phyloP scores from a whole-genome alignment of 2,329 filamentous ascomycete species.

The Cryphonectria carpinicola region DNA sequence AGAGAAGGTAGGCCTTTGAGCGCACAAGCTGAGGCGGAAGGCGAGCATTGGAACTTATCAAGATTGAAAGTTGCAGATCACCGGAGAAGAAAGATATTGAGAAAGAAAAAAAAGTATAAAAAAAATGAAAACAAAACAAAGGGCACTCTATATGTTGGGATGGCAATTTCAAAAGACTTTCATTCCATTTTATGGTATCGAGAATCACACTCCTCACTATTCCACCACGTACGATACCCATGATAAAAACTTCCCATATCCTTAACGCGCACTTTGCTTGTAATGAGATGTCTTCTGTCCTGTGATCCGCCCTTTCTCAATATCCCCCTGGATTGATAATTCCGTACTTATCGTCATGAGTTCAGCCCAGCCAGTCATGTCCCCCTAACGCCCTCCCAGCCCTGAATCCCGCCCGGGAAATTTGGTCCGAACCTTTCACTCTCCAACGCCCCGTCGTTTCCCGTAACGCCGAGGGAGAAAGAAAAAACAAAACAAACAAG shows the following conservation, averaged over 20 bases:
- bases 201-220: not conserved
- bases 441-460: not conserved
- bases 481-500: not conserved
- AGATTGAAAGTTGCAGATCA: not conserved
- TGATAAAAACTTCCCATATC: not conserved
- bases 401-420: not conserved
- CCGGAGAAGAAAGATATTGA: not conserved
- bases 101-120: too few species aligned
- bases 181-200: not conserved
- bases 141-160: not conserved
- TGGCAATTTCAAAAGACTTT: not conserved
- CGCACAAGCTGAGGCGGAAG: not conserved
- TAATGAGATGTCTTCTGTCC: conserved; percentile 14
- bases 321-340: not conserved
- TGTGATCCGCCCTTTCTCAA: not conserved
- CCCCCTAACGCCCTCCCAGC: conserved; percentile 8
- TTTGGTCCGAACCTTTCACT: not conserved
- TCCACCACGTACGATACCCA: not conserved
- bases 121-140: not conserved
- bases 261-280: not conserved
- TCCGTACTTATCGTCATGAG: not conserved
- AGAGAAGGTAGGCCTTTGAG: not conserved
- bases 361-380: not conserved
- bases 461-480: not conserved
- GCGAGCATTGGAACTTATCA: not conserved